Base-by-base conservation (phyloP, 495 filamentous ascomycete genomes). In the Penicillium taxi region DNA sequence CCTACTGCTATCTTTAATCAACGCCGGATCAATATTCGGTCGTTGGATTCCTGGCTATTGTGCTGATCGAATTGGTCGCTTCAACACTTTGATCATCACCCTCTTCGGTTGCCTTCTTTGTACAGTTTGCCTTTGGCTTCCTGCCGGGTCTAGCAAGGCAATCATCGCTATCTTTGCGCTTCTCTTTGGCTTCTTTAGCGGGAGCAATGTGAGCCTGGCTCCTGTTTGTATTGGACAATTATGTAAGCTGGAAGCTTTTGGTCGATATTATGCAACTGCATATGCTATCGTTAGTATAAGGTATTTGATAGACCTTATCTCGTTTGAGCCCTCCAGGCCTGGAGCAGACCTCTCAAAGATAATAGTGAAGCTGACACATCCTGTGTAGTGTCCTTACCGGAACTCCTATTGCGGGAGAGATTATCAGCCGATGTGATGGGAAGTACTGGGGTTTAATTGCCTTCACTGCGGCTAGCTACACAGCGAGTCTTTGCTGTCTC, bases 1-100 rank as follows among this genome's bases (percentile, higher is more conserved):
- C 48, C 69, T 80, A 42, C 35, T 37, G 4, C 15, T 46, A 11
- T 46, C 43, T 15, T 30, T 39, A 13, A 28, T 47, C 28, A 43
- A 47, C 22, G 28, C 35, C 9, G 44, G 32, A 6, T 17, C 28
- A 18, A 67, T 83, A 31, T 67, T 80, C 32, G 81, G 81, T 5
- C 70, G 81, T 20, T 80, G 79, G 40, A 45, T 80, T 3, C 79
- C 80, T 2, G 78, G 77, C 14, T 69, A 72, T 39, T 39, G 75
- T 18, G 81, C 75, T 17, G 81, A 86, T 52, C 72, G 67, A 34
- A 24, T 80, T 22, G 81, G 80, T 2, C 69, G 75, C 6, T 42
- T 42, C 26, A 42, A 42, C 27, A 37, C 27, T 2, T 19, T 42
- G 9, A 42, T 37, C 12, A 38, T 44, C 28, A 38, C 29, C 0